These are phyloP conservation scores for Cladophialophora chaetospira DNA, from an alignment of 2,329 filamentous ascomycete species.

Conservation along the genomic window DNA sequence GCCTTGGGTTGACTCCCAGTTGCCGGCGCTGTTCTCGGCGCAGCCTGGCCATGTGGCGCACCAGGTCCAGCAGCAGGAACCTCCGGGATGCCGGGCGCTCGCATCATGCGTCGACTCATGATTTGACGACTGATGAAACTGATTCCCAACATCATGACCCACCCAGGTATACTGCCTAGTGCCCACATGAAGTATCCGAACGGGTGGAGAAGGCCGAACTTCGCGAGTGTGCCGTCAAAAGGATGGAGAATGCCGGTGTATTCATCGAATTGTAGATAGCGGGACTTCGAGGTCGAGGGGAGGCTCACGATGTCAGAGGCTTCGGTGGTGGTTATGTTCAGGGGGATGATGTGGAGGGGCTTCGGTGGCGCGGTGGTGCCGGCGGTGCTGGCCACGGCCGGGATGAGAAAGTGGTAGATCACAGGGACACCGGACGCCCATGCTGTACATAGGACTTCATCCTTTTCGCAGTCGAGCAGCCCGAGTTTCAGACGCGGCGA, in stretches of 20 bases:
- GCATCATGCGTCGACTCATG: slow-evolving; percentile 46
- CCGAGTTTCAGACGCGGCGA: slow-evolving; percentile 60
- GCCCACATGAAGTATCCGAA: slow-evolving; percentile 59
- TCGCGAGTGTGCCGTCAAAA: slow-evolving; percentile 58
- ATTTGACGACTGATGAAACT: slow-evolving; percentile 62
- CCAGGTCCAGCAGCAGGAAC: slow-evolving; percentile 5
- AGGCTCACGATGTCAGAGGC: slow-evolving; percentile 59
- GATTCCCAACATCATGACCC: slow-evolving; percentile 66
- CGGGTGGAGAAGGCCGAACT: slow-evolving; percentile 56
- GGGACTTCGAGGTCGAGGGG: slow-evolving; percentile 43
- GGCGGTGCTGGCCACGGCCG: slow-evolving; percentile 45
- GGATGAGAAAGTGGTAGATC: slow-evolving; percentile 60
- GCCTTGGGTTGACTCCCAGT: slow-evolving; percentile 18
- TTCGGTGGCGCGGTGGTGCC: slow-evolving; percentile 52
- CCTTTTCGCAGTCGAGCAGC: slow-evolving; percentile 60
- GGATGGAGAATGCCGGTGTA: slow-evolving; percentile 65
- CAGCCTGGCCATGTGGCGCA: slow-evolving; percentile 10
- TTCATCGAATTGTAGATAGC: slow-evolving; percentile 51
- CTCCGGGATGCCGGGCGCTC: not conserved
- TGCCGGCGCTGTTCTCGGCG: slow-evolving; percentile 15
- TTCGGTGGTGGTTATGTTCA: slow-evolving; percentile 62
- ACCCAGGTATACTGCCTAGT: slow-evolving; percentile 62
- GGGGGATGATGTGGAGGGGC: slow-evolving; percentile 54
- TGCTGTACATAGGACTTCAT: slow-evolving; percentile 61
- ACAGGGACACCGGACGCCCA: slow-evolving; percentile 61